Evolutionary conservation across 108 stramenopile genomes (phyloP).

Genomic region (Fragilariopsis cylindrus): DNA sequence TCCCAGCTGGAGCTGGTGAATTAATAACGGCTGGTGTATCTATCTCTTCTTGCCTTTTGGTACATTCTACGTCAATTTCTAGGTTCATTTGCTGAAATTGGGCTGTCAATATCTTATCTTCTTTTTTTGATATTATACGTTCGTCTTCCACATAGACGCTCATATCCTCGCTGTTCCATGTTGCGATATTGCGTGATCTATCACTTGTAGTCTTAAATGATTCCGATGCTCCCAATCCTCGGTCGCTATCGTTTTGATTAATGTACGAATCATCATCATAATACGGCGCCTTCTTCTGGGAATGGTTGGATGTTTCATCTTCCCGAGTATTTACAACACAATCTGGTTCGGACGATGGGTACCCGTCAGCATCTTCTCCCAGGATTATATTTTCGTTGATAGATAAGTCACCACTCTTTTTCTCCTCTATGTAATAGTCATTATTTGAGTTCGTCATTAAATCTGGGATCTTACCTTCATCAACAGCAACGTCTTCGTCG

Average conservation of each 20-base stretch:
- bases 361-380: background rate
- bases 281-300: background rate
- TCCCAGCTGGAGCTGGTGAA: background rate
- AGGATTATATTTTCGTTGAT: conserved; percentile 15
- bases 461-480: background rate
- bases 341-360: background rate
- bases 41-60: background rate
- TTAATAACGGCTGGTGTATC: background rate
- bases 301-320: background rate
- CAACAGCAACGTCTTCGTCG: background rate
- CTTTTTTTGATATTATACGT: background rate
- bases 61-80: background rate
- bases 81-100: conserved; percentile 16
- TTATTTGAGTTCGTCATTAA: background rate
- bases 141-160: conserved; percentile 22
- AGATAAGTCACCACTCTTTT: conserved; percentile 16
- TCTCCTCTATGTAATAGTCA: conserved; percentile 11
- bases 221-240: background rate
- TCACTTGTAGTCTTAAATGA: conserved; percentile 5
- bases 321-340: background rate
- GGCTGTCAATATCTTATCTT: conserved; percentile 7
- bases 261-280: conserved; percentile 20
- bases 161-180: conserved; percentile 13
- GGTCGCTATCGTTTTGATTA: background rate
- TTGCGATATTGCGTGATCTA: background rate